Evolutionary conservation across 768 basidiomycete genomes (phyloP).

Genomic region (Aureoboletus auriporus): DNA sequence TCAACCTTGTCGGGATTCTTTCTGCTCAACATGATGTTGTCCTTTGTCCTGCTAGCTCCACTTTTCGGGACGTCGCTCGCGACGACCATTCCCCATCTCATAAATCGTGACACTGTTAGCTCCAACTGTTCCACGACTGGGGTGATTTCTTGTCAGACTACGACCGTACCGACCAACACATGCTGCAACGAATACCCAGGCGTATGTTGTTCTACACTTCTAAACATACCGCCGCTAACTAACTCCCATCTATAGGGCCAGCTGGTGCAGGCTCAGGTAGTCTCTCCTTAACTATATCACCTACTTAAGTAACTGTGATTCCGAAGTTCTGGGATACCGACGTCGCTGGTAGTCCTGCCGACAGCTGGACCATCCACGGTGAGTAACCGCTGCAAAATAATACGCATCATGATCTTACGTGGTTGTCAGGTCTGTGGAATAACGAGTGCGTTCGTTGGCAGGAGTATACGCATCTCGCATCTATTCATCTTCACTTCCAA

Average conservation of each 20-base stretch:
- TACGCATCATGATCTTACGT: slow-evolving; percentile 1
- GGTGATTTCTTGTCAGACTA: slow-evolving; percentile 52
- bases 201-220: slow-evolving; percentile 34
- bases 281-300: too few relatives aligned
- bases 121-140: slow-evolving; percentile 53
- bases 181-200: slow-evolving; percentile 73
- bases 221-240: too few relatives aligned
- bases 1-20: background rate
- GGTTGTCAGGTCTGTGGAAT: slow-evolving; percentile 56
- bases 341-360: slow-evolving; percentile 54
- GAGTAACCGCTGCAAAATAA: slow-evolving; percentile 7
- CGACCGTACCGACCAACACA: slow-evolving; percentile 34
- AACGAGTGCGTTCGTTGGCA: slow-evolving; percentile 42
- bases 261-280: too few relatives aligned
- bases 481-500: background rate
- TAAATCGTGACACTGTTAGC: slow-evolving; percentile 23
- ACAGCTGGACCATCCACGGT: slow-evolving; percentile 80
- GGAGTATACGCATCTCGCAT: background rate
- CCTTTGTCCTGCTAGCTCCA: slow-evolving; percentile 18
- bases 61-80: slow-evolving; percentile 17
- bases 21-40: slow-evolving; percentile 4
- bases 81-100: slow-evolving; percentile 19
- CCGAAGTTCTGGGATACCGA: slow-evolving; percentile 54
- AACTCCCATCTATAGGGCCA: too few relatives aligned
- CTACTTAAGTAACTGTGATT: too few relatives aligned